phyloP scores from a whole-genome alignment of 2,329 filamentous ascomycete genomes.

The Madurella fahalii region DNA sequence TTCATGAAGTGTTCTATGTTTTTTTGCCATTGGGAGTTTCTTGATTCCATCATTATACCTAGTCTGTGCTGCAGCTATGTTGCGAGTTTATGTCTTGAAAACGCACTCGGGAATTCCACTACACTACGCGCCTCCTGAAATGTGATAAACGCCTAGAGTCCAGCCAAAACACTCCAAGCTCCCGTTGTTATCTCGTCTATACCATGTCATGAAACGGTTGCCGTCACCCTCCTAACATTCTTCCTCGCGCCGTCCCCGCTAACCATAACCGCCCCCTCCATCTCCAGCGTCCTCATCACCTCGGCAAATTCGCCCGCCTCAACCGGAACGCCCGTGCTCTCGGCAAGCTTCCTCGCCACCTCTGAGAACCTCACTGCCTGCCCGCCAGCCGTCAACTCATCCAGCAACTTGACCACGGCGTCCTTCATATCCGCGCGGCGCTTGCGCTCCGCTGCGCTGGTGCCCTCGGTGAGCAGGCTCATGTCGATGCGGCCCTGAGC shows the following conservation, averaged over 20 bases:
- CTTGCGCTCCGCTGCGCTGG: constrained; percentile 78
- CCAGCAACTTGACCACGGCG: constrained; percentile 68
- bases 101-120: constrained; percentile 1
- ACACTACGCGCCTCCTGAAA: not conserved
- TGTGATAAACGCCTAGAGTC: not conserved
- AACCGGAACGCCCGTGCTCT: constrained; percentile 65
- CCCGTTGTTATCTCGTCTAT: constrained; percentile 1
- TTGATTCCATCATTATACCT: constrained; percentile 16
- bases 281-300: constrained; percentile 72
- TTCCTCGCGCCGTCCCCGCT: constrained; percentile 80
- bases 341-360: constrained; percentile 66
- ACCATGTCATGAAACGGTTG: constrained; percentile 34
- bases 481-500: constrained; percentile 92
- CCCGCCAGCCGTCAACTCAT: constrained; percentile 70
- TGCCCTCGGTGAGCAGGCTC: constrained; percentile 92
- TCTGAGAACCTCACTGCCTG: constrained; percentile 74
- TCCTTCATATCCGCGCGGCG: constrained; percentile 80
- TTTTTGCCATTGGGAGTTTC: constrained; percentile 3
- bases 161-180: not conserved
- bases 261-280: constrained; percentile 77
- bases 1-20: not conserved
- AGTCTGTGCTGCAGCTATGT: constrained; percentile 3
- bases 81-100: constrained; percentile 3
- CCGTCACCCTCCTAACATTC: constrained; percentile 71
- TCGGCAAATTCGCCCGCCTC: constrained; percentile 81